Conservation (phyloP, 495 filamentous ascomycete species). For the Penicillium nucicola region DNA sequence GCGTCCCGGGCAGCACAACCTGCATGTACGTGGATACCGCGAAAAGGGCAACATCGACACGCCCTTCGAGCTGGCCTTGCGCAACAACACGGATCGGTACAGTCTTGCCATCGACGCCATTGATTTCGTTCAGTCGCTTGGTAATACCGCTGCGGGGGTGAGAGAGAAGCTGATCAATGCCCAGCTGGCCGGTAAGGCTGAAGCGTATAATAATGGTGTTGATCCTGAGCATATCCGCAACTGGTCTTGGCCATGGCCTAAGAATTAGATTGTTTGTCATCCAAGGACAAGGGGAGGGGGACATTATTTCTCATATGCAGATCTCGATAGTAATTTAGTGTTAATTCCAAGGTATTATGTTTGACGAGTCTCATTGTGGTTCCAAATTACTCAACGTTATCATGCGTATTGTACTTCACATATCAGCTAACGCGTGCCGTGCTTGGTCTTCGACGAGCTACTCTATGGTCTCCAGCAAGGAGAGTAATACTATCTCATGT, state of each 20-base stretch:
- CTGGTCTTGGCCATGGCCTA: constrained; percentile 59
- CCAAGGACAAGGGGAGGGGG: too few relatives aligned
- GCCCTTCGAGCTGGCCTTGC: constrained; percentile 66
- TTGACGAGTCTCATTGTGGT: too few relatives aligned
- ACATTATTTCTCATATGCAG: too few relatives aligned
- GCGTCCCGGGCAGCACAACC: constrained; percentile 56
- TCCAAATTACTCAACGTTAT: too few relatives aligned
- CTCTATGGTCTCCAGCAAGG: too few relatives aligned
- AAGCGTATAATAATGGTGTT: constrained; percentile 62
- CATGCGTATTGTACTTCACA: too few relatives aligned
- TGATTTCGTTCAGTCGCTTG: constrained; percentile 54
- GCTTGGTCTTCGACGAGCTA: too few relatives aligned
- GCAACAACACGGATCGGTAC: constrained; percentile 69
- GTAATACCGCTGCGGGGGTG: constrained; percentile 53
- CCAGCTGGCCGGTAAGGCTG: constrained; percentile 54
- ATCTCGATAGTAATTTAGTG: too few relatives aligned
- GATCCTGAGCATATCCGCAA: constrained; percentile 62
- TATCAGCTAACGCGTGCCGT: too few relatives aligned
- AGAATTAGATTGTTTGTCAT: neutral
- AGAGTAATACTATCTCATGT: neutral
- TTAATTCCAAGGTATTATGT: too few relatives aligned
- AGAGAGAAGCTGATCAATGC: constrained; percentile 58
- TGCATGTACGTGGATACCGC: constrained; percentile 70
- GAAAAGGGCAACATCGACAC: constrained; percentile 81
- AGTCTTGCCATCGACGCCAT: constrained; percentile 71